Evolutionary conservation across 768 basidiomycete genomes (phyloP).

Genomic region (Boletales sp.): DNA sequence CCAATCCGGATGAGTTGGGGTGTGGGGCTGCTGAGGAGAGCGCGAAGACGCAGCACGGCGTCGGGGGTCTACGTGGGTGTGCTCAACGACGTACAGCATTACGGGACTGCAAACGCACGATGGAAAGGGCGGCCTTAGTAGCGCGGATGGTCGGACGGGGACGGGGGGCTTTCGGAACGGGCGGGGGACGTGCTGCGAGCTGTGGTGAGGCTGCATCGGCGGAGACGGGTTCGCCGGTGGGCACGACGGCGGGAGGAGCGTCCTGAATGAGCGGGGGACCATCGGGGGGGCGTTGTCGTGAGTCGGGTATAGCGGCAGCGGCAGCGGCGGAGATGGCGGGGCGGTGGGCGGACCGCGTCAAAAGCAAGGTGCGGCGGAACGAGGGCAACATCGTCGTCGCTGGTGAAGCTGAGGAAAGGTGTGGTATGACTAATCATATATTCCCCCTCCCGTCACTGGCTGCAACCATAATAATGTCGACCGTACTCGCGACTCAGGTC

Average conservation of each 20-base stretch:
- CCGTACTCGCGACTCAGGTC: slow-evolving; percentile 32
- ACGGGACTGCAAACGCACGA: slow-evolving; percentile 45
- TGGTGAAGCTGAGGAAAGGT: too few species aligned
- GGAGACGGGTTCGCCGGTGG: slow-evolving; percentile 44
- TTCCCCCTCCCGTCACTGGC: slow-evolving; percentile 6
- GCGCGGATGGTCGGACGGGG: slow-evolving; percentile 64
- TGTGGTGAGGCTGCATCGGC: slow-evolving; percentile 67
- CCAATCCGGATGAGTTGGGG: slow-evolving; percentile 94
- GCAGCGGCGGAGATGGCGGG: slow-evolving; percentile 69
- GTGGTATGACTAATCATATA: slow-evolving; percentile 20
- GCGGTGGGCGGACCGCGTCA: slow-evolving; percentile 29
- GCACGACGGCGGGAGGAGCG: slow-evolving; percentile 51
- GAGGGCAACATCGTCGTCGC: slow-evolving; percentile 21
- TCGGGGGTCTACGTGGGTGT: slow-evolving; percentile 57
- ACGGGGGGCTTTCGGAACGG: slow-evolving; percentile 60
- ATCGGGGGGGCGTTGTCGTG: slow-evolving; percentile 12
- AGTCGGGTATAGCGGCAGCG: slow-evolving; percentile 33
- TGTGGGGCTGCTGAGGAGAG: slow-evolving; percentile 75
- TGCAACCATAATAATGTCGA: slow-evolving; percentile 24
- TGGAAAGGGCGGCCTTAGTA: slow-evolving; percentile 71
- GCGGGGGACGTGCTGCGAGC: slow-evolving; percentile 67
- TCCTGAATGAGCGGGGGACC: slow-evolving; percentile 30
- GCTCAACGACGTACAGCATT: background rate
- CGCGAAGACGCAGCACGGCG: slow-evolving; percentile 69
- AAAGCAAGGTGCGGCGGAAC: slow-evolving; percentile 1